Evolutionary conservation across 805 yeast species (phyloP).

Genomic region (Yamadazyma kitorensis): DNA sequence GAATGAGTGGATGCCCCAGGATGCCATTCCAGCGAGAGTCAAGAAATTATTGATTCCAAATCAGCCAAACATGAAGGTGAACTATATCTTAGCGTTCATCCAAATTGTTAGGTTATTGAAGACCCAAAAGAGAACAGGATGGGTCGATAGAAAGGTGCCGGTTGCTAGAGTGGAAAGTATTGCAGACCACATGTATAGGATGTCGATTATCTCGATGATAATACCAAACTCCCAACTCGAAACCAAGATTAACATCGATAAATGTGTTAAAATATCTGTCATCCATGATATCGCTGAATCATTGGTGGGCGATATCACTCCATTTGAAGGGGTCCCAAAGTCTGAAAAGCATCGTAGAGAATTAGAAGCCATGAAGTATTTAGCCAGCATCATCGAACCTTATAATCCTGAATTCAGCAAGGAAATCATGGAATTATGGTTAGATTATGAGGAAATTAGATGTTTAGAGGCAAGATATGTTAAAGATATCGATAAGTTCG

Average conservation of each 20-base stretch:
- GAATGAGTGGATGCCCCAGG: constrained; percentile 51
- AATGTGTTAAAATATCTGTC: constrained; percentile 81
- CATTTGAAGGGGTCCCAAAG: constrained; percentile 62
- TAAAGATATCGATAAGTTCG: constrained; percentile 91
- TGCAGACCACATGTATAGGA: constrained; percentile 95
- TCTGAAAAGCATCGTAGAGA: constrained; percentile 85
- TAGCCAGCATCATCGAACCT: constrained; percentile 59
- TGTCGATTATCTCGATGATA: constrained; percentile 79
- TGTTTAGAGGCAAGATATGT: constrained; percentile 83
- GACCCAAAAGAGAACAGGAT: constrained; percentile 85
- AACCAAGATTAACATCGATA: constrained; percentile 53
- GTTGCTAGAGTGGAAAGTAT: constrained; percentile 62
- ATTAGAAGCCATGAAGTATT: constrained; percentile 62
- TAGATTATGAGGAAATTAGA: constrained; percentile 84
- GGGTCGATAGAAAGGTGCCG: constrained; percentile 69
- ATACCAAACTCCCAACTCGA: constrained; percentile 46
- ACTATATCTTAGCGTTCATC: constrained; percentile 55
- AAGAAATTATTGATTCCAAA: constrained; percentile 31
- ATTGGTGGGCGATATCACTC: constrained; percentile 93
- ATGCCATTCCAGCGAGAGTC: constrained; percentile 49
- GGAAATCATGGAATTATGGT: constrained; percentile 72
- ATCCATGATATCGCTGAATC: constrained; percentile 95
- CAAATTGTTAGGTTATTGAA: constrained; percentile 73
- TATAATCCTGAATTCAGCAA: constrained; percentile 60
- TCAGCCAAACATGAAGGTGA: constrained; percentile 23